A percentile compares a stretch with the other conserved stretches of the same genome.
phyloP scores from a whole-genome alignment of 305 asterid species.

The Ajuga reptans region DNA sequence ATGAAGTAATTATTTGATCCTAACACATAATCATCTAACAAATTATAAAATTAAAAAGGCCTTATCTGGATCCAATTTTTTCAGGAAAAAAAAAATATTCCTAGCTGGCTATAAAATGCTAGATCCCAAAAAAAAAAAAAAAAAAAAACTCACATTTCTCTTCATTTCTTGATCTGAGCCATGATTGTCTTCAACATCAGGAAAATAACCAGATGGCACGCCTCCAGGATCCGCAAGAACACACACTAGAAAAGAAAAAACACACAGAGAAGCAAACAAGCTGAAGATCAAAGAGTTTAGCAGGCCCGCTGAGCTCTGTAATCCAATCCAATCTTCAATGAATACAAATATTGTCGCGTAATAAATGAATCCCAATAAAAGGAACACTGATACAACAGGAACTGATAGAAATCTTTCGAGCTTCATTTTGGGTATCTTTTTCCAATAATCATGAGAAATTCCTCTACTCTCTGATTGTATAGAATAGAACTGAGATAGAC shows the following conservation, averaged over 20 bases:
- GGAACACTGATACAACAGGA: conserved; percentile 43
- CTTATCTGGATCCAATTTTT: not conserved
- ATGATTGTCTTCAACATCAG: conserved; percentile 61
- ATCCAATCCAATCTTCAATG: conserved; percentile 54
- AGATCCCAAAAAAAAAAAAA: not conserved
- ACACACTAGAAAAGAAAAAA: conserved; percentile 54
- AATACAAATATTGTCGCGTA: conserved; percentile 61
- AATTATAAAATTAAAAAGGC: not conserved
- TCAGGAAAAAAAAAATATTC: not conserved
- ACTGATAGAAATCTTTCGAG: conserved; percentile 47
- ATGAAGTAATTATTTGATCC: not conserved
- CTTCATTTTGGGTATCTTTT: conserved; percentile 34
- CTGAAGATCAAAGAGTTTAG: conserved; percentile 55
- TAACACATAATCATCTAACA: not conserved
- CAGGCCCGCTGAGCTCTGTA: conserved; percentile 58
- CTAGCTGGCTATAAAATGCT: not conserved
- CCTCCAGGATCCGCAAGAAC: conserved; percentile 83
- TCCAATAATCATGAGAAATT: not conserved
- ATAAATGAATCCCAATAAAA: conserved; percentile 49
- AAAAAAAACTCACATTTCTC: conserved; percentile 40
- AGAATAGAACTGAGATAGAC: not conserved
- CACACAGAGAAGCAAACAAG: conserved; percentile 39
- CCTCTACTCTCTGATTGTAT: not conserved
- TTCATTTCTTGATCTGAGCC: conserved; percentile 47
- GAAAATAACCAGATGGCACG: conserved; percentile 63